Evolutionary conservation across 2,329 filamentous ascomycete genomes (phyloP), one percentile per base, ranked within the genome.

Genomic region (Fusarium transvaalense): DNA sequence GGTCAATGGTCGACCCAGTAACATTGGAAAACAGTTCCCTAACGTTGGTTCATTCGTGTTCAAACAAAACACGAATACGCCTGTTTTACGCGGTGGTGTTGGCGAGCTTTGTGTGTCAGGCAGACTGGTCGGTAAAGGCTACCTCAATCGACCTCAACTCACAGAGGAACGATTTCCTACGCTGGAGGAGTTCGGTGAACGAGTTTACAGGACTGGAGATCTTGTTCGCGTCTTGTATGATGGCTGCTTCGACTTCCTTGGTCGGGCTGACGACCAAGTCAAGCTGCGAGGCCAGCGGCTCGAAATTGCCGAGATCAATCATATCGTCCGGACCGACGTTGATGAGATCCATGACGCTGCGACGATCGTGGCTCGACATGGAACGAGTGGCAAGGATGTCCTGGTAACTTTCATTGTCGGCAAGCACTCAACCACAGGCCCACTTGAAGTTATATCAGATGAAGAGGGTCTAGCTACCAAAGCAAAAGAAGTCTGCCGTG

Each of bases 21-120:
- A 97, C 73, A 97, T 97, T 70, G 94, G 94, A 1, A 86, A 85
- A 27, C 92, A 93, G 67, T 97, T 97, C 69, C 87, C 91, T 69
- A 97, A 97, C 66, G 94, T 97, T 1, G 93, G 94, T 0, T 90
- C 91, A 0, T 94, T 90, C 69, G 91, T 98, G 2, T 83, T 97
- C 34, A 84, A 84, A 3, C 91, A 90, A 1, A 88, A 85, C 0
- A 92, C 92, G 0, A 87, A 91, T 27, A 80, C 83, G 1, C 92
- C 93, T 0, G 92, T 97, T 0, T 76, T 96, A 23, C 86, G 89
- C 42, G 94, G 94, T 12, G 93, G 86, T 2, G 86, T 97, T 5
- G 95, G 95, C 6, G 94, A 97, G 79, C 87, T 97, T 3, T 97
- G 94, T 72, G 89, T 97, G 2, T 94, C 92, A 2, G 94, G 94